These are phyloP conservation scores for Themeda triandra DNA, from an alignment of 176 grass and related monocot genomes.

Conservation along the genomic window DNA sequence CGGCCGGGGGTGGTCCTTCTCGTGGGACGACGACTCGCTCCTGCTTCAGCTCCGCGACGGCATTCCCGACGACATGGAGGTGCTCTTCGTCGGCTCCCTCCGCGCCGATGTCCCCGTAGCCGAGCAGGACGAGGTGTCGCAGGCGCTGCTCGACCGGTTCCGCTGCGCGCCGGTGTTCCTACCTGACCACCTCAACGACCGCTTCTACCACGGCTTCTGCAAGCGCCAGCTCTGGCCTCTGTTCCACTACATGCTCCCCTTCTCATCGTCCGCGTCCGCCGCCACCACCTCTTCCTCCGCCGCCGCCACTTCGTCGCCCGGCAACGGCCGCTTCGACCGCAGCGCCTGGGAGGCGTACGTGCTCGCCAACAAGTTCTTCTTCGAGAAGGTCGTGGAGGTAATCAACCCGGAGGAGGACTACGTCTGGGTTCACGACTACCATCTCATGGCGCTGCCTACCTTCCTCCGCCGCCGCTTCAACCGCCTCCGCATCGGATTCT, in stretches of 20 bases:
- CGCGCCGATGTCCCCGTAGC: constrained; percentile 58
- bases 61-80: constrained; percentile 90
- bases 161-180: constrained; percentile 84
- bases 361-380: constrained; percentile 91
- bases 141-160: constrained; percentile 75
- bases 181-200: constrained; percentile 58
- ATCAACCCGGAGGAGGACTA: constrained; percentile 98
- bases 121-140: constrained; percentile 93
- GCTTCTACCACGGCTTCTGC: constrained; percentile 90
- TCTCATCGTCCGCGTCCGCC: constrained; percentile 30
- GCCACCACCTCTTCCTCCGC: constrained; percentile 18
- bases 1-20: constrained; percentile 76
- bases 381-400: constrained; percentile 83
- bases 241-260: constrained; percentile 98
- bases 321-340: constrained; percentile 72
- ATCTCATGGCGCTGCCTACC: constrained; percentile 96
- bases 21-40: constrained; percentile 94
- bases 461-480: constrained; percentile 95
- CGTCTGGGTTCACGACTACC: constrained; percentile 97
- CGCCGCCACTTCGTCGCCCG: not conserved
- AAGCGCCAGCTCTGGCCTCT: constrained; percentile 92
- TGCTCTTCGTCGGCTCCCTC: constrained; percentile 84
- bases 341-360: constrained; percentile 86
- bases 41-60: constrained; percentile 90
- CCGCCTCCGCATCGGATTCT: constrained; percentile 95